Percentiles rank a stretch among this genome's conserved stretches.
These are phyloP conservation scores for Gleditsia sinensis DNA, from an alignment of 306 rosid genomes.

Conservation along the genomic window DNA sequence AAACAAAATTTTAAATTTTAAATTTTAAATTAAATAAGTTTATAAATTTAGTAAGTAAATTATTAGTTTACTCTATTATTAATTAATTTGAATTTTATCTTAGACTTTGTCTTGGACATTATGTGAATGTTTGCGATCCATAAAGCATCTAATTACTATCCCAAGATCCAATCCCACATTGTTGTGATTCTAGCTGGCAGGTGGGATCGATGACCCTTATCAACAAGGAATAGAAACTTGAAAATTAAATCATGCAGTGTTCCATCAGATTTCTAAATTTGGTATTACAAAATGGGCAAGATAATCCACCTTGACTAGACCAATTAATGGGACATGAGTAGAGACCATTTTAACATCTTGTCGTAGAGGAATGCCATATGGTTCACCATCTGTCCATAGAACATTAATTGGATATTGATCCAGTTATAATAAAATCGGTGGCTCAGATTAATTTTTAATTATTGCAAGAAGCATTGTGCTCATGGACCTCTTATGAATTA, in stretches of 20 bases:
- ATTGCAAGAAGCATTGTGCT: conserved; percentile 6
- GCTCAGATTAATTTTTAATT: conserved; percentile 33
- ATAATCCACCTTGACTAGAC: conserved; percentile 72
- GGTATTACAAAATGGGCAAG: conserved; percentile 48
- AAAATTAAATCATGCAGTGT: conserved; percentile 45
- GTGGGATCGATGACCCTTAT: conserved; percentile 40
- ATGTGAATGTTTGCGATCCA: not conserved
- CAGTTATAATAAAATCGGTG: conserved; percentile 15
- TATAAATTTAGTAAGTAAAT: too few species aligned
- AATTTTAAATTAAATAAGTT: too few species aligned
- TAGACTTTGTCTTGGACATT: conserved; percentile 5
- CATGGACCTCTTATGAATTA: conserved; percentile 23
- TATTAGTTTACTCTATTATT: too few species aligned
- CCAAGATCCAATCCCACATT: not conserved
- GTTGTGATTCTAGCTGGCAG: too few species aligned
- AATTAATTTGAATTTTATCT: not conserved
- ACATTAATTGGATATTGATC: conserved; percentile 39
- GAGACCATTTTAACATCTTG: conserved; percentile 26
- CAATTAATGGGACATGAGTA: conserved; percentile 57
- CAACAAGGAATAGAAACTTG: conserved; percentile 37
- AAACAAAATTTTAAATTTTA: too few species aligned
- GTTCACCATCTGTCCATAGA: conserved; percentile 28
- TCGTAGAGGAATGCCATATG: conserved; percentile 19
- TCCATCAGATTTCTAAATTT: conserved; percentile 53
- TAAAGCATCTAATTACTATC: not conserved